Base-by-base conservation (phyloP, 2,329 filamentous ascomycete genomes). In the Scedosporium dehoogii region DNA sequence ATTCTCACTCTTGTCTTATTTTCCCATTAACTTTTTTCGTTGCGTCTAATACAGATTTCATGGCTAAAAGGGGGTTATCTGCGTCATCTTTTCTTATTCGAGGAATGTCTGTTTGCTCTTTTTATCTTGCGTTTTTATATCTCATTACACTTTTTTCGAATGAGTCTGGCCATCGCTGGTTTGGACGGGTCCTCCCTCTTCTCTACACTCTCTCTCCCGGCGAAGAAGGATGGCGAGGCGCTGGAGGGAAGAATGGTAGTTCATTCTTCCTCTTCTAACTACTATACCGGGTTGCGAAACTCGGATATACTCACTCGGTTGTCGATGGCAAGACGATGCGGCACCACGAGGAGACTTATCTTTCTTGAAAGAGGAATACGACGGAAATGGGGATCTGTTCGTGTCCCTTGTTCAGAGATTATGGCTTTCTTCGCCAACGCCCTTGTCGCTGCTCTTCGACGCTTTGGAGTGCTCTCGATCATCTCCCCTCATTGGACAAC, bases 1-100 rank as follows among this genome's bases (percentile, higher is more conserved):
- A 63, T 68, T 67, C 64, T 68, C 68, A 70, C 69, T 67, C 67
- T 69, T 63, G 64, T 68, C 71, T 66, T 71, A 69, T 66, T 55
- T 55, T 57, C 42, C 41, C 23, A 64, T 21, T 51, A 61, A 55
- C 59, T 64, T 58, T 44, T 27, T 33, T 29, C 6, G 16, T 53
- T 25, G 25, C 51, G 41, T 56, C 48, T 56, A 57, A 62, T 56
- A 56, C 38, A 62, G 38, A 58, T 56, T 38, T 44, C 29, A n/a
- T 27, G 29, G 53, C 3, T 38, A 21, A 25, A 60, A 42, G 25
- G 25, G 38, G 60, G 48, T 21, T 21, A 41, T 48, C 29, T 42
- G 41, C 27, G 51, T 51, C 55, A 2, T 48, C 33, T 55, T 60
- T 59, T 6, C 16, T 48, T n/a, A n/a, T 60, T 53, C 23, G 33